Base-by-base conservation (phyloP, 257 asterid species). In the Ehretia macrophylla region DNA sequence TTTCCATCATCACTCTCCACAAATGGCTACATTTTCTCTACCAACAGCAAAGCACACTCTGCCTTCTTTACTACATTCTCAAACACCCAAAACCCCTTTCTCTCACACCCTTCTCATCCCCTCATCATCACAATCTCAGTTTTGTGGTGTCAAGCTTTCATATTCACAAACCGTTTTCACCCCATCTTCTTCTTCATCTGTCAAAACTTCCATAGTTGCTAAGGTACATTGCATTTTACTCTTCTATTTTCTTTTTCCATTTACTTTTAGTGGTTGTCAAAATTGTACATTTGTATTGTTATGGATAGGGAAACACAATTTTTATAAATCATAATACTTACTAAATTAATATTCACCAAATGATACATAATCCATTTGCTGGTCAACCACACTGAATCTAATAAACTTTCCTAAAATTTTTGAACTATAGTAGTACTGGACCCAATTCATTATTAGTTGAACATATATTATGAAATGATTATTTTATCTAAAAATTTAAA, bases 11-110 rank as follows among this genome's bases (percentile, higher is more conserved):
- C 44, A 38, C 12, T 42, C 47, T 42, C 8, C 47, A 5, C 11
- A 4, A 72, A 87, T 88, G 96, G 90, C 97, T 70, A 74, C 96
- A 56, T 51, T 81, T 21, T 69, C 79, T 23, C 68, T 88, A 46
- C 86, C 79, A 18, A n/a, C 71, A 5, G 37, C 82, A 22, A 80
- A 69, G 39, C 83, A 65, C 32, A 62, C 60, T 40, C 79, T 81
- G 20, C 95, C 96, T 60, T 76, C 88, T 61, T 51, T 77, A 20
- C 79, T 77, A 14, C 72, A 77, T 14, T 0, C 75, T 58, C 93
- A 65, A 73, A 72, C 81, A 63, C 77, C 85, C 9, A 86, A 77
- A 63, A 10, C 79, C 59, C 42, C 80, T 54, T 63, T 72, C 55
- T 66, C n/a, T 39, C 85, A 66, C 1, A 70, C 58, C 56, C 72